A percentile compares a stretch with the other conserved stretches of the same genome.
Conservation (phyloP, 139 green algal species). For the Chlorella sp. region DNA sequence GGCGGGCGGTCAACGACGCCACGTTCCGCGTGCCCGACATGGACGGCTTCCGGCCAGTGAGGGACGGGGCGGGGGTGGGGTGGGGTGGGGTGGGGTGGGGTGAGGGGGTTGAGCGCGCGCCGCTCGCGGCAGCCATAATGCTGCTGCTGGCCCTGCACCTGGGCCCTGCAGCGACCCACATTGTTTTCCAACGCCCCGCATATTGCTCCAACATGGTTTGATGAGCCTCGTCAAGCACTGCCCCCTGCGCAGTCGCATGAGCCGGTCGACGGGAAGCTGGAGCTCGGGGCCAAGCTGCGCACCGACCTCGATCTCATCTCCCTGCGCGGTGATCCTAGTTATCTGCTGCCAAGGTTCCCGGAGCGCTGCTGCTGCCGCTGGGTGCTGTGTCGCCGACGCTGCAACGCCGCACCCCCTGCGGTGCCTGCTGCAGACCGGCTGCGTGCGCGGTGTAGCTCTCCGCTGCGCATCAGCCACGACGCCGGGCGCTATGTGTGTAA, state of each 20-base stretch:
- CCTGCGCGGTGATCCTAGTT: not conserved
- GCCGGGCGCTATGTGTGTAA: constrained; percentile 59
- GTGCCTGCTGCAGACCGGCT: constrained; percentile 6
- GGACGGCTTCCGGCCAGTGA: constrained; percentile 21
- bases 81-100: not conserved
- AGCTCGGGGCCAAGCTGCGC: too few relatives aligned
- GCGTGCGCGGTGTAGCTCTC: not conserved
- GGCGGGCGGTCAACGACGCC: constrained; percentile 44
- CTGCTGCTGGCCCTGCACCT: not conserved
- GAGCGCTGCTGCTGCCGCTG: not conserved
- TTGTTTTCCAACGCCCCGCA: not conserved
- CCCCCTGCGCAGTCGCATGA: too few relatives aligned
- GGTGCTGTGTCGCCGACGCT: not conserved
- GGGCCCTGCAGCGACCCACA: not conserved
- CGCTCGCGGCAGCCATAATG: not conserved
- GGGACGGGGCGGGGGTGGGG: not conserved
- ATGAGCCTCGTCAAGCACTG: too few relatives aligned
- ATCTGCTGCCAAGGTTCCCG: not conserved
- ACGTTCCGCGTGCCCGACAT: constrained; percentile 48
- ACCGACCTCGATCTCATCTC: not conserved
- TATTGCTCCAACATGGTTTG: not conserved
- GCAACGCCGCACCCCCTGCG: not conserved
- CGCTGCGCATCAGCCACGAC: constrained; percentile 19
- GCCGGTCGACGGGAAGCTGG: too few relatives aligned
- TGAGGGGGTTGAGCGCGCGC: not conserved